Percentiles rank a stretch among this genome's conserved stretches.
These are phyloP conservation scores for Globisporangium polare DNA, from an alignment of 352 stramenopile species.

Conservation along the genomic window DNA sequence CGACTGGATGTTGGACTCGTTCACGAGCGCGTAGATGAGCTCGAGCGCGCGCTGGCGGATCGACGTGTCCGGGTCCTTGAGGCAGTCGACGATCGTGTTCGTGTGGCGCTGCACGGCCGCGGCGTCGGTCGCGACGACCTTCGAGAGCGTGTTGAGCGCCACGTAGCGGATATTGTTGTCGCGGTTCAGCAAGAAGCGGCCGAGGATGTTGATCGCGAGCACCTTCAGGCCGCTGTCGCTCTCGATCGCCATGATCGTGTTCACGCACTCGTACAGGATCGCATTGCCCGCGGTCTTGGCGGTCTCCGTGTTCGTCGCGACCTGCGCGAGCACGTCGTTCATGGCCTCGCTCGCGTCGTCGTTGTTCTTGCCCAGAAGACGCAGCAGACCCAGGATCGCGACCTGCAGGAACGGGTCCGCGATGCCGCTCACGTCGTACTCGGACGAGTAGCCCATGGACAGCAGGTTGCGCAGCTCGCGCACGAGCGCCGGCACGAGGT, in stretches of 20 bases:
- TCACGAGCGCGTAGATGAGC: constrained; percentile 98
- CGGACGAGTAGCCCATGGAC: constrained; percentile 96
- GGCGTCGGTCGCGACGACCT: constrained; percentile 88
- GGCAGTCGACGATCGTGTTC: constrained; percentile 93
- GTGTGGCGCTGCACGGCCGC: constrained; percentile 96
- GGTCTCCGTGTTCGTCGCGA: constrained; percentile 99
- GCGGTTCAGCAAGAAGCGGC: constrained; percentile 97
- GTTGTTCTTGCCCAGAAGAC: constrained; percentile 94
- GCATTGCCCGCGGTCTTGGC: constrained; percentile 99
- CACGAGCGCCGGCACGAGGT: constrained; percentile 74
- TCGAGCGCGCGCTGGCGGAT: constrained; percentile 98
- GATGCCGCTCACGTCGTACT: constrained; percentile 98
- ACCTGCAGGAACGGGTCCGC: constrained; percentile 98
- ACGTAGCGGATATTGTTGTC: constrained; percentile 99
- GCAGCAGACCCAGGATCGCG: constrained; percentile 88
- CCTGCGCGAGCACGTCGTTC: constrained; percentile 98
- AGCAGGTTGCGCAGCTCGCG: constrained; percentile 94
- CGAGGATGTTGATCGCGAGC: constrained; percentile 99
- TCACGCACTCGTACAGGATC: constrained; percentile 99
- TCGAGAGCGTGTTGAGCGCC: constrained; percentile 96
- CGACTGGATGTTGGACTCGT: constrained; percentile 94
- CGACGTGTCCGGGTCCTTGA: constrained; percentile 97
- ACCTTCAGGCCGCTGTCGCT: constrained; percentile 96
- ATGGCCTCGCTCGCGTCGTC: constrained; percentile 90
- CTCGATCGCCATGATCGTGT: constrained; percentile 99